Base-by-base conservation (phyloP, 208 protist species). In the Trypanosoma rangeli region DNA sequence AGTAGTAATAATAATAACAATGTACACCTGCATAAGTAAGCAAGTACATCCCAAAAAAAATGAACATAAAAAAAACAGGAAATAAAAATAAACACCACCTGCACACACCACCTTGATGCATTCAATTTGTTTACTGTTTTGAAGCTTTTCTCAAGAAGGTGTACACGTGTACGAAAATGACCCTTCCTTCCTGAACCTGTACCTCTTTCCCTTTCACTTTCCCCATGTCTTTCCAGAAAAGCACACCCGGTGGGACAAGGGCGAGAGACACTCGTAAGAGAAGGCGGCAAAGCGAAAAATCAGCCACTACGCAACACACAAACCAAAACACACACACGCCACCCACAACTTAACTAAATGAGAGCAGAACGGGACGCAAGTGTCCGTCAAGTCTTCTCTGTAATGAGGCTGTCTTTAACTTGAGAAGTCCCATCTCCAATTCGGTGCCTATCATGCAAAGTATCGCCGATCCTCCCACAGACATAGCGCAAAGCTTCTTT, bases 401-500 rank as follows among this genome's bases (percentile, higher is more conserved):
- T 62, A 96, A 63, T 0, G 82, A 73, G 5, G 85, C 83, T 16
- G 91, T 89, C 59, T 89, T 89, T 44, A 96, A 71, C 68, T 96
- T 96, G 39, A 96, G 67, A 50, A 86, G 53, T 0, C 91, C 91
- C 55, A 92, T 84, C 58, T 89, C 81, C 26, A 96, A 52, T 39
- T 61, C 66, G 0, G 53, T 48, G 2, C 81, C 77, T 3, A 92
- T 65, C 15, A 93, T 44, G 42, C 77, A 84, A 31, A 94, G 67
- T 58, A 92, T 80, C 12, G 78, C 83, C 10, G 33, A 74, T 20
- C 82, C 87, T 0, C 82, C 89, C 5, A 92, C 88, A 16, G 83
- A 80, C 83, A 94, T 93, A 64, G 83, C 80, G 52, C 89, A 94
- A 9, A 94, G 56, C 86, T 92, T 65, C 74, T 79, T 58, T 16